These are phyloP conservation scores for Lathyrus aphaca DNA, from an alignment of 306 rosid species.

Conservation along the genomic window DNA sequence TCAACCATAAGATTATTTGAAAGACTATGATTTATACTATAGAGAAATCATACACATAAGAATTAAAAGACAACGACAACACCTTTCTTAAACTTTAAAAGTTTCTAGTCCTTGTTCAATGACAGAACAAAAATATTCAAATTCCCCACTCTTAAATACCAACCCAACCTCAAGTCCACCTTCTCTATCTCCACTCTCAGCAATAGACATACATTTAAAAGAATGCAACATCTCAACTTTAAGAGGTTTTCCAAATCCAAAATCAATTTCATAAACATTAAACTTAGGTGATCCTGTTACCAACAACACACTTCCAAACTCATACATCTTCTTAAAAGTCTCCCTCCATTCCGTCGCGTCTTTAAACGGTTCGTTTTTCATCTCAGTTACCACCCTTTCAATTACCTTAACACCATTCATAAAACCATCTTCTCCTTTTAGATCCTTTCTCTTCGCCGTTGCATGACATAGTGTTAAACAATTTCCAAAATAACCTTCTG, in stretches of 20 bases:
- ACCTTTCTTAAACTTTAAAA: slow-evolving; percentile 6
- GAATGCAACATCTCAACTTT: slow-evolving; percentile 54
- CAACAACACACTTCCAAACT: slow-evolving; percentile 25
- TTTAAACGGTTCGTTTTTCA: slow-evolving; percentile 32
- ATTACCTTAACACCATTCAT: slow-evolving; percentile 40
- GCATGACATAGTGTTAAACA: slow-evolving; percentile 41
- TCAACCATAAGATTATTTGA: too few relatives aligned
- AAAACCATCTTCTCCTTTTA: slow-evolving; percentile 42
- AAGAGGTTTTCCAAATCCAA: slow-evolving; percentile 51
- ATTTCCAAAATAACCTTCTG: slow-evolving; percentile 45
- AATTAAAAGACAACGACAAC: background rate
- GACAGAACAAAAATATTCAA: slow-evolving; percentile 22
- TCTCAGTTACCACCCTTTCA: slow-evolving; percentile 8
- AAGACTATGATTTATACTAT: too few relatives aligned
- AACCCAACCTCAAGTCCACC: slow-evolving; percentile 53
- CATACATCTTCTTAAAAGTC: slow-evolving; percentile 29
- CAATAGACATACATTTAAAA: slow-evolving; percentile 41
- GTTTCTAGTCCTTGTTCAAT: slow-evolving; percentile 26
- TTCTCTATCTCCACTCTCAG: slow-evolving; percentile 40
- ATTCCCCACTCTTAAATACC: background rate
- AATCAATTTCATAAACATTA: slow-evolving; percentile 45
- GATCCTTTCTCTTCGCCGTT: slow-evolving; percentile 35
- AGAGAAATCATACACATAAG: background rate
- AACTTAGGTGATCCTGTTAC: slow-evolving; percentile 48
- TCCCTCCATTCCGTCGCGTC: slow-evolving; percentile 41